A percentile compares a stretch with the other conserved stretches of the same genome.
Conservation (phyloP, 176 grass and related monocot genomes). For the Guadua angustifolia region DNA sequence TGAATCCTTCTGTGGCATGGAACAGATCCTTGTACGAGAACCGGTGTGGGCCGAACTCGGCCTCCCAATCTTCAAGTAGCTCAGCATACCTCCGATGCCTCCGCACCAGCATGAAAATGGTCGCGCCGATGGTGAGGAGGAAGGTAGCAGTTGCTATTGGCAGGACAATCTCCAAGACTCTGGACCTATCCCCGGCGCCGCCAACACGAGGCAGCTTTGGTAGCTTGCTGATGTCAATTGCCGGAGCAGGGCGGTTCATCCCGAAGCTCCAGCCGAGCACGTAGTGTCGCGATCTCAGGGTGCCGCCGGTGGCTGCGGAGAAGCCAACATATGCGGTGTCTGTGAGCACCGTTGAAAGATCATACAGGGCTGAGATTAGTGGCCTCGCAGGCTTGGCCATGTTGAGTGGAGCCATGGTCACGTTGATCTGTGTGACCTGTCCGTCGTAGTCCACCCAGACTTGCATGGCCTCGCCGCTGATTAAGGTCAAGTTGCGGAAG, state of each 20-base stretch:
- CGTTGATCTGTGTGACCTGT: background rate
- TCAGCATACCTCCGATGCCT: slow-evolving; percentile 13
- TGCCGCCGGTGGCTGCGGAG: background rate
- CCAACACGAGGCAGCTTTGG: slow-evolving; percentile 24
- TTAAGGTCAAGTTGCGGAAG: too few species aligned
- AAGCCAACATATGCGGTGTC: slow-evolving; percentile 45
- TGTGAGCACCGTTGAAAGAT: slow-evolving; percentile 25
- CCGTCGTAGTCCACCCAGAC: slow-evolving; percentile 30
- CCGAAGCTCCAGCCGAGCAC: slow-evolving; percentile 45
- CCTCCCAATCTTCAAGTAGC: background rate
- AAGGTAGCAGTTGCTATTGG: slow-evolving; percentile 6
- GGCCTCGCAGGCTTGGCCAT: background rate
- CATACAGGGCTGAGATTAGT: background rate
- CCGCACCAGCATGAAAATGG: background rate
- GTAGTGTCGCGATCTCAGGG: background rate
- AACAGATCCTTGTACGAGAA: too few species aligned
- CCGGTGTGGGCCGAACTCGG: background rate
- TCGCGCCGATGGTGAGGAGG: background rate
- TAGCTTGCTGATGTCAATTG: slow-evolving; percentile 18
- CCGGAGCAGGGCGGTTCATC: slow-evolving; percentile 18
- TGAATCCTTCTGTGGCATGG: too few species aligned
- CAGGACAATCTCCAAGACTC: slow-evolving; percentile 23
- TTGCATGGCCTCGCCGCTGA: slow-evolving; percentile 1
- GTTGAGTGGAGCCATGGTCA: slow-evolving; percentile 20
- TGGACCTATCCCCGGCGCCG: background rate